Percentiles rank a stretch among this genome's conserved stretches.
These are phyloP conservation scores for Apiospora hydei DNA, from an alignment of 2,329 filamentous ascomycete genomes.

Conservation along the genomic window DNA sequence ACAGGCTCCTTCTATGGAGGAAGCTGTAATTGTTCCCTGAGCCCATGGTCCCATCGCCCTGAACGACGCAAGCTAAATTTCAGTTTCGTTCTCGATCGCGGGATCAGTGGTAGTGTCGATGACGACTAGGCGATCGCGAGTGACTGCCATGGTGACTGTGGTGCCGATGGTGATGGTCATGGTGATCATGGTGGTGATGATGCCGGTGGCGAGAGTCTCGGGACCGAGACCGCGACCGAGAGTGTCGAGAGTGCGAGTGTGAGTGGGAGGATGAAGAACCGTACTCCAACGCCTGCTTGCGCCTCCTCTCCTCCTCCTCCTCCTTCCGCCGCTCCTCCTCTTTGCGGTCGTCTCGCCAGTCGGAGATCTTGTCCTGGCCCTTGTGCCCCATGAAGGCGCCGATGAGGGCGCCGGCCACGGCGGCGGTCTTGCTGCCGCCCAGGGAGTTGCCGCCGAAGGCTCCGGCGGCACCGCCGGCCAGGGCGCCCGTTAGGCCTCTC, in stretches of 20 bases:
- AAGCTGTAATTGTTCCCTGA: neutral
- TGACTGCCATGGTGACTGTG: neutral
- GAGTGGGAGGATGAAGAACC: slow-evolving; percentile 7
- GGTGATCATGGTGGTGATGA: slow-evolving; percentile 29
- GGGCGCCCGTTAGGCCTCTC: slow-evolving; percentile 49
- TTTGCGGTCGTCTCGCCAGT: slow-evolving; percentile 48
- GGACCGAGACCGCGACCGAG: neutral
- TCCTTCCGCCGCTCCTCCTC: slow-evolving; percentile 34
- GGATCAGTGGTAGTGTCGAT: neutral
- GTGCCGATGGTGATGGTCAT: neutral
- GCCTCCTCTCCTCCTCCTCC: slow-evolving; percentile 30
- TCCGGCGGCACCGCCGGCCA: slow-evolving; percentile 51
- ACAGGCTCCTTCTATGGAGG: neutral
- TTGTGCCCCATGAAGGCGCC: slow-evolving; percentile 52
- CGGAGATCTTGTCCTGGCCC: slow-evolving; percentile 47
- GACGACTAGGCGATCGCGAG: neutral
- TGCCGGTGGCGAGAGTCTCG: slow-evolving; percentile 25
- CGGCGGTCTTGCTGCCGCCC: slow-evolving; percentile 39
- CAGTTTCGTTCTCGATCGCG: neutral
- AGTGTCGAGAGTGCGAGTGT: neutral
- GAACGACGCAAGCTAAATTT: neutral
- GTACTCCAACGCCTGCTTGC: slow-evolving; percentile 34
- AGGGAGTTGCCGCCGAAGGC: slow-evolving; percentile 50
- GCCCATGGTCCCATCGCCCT: too few species aligned
- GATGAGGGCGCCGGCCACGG: slow-evolving; percentile 46